Base-by-base conservation (phyloP, 176 grass and related monocot genomes). In the Ensete glaucum region DNA sequence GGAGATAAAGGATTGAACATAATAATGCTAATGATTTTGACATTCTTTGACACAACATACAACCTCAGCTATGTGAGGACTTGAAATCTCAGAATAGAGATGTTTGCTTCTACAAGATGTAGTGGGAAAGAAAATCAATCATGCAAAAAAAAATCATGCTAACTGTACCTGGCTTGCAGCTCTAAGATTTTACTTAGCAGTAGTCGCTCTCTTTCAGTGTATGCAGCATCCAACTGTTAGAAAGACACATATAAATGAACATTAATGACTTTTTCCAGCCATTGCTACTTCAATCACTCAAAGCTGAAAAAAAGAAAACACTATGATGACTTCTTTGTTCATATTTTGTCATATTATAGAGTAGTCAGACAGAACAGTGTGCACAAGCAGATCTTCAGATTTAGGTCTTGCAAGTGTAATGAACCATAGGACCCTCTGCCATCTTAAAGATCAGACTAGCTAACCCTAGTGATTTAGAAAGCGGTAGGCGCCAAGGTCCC, bases 181-280 rank as follows among this genome's bases (percentile, higher is more conserved):
- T 99, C 91, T 71, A 86, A 94, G 82, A 94, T 94, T 76, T 89
- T 94, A 83, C 87, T 56, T 82, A 99, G 95, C 62, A 99, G 83
- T 80, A 83, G 65, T 27, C 85, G 81, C 72, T 99, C 95, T 87
- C 87, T 91, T 74, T 99, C 95, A 72, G 82, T 85, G 26, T 79
- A 78, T 82, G 86, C 65, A 84, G 84, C 56, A 76, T 87, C 85
- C 83, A 71, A 82, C 95, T 99, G 86, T 23, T 49, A 81, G 85
- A 76, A 65, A 3, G 86, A 52, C 34, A 15, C 27, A 26, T 27
- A 12, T 34, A 17, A 74, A 26, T 57, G 11, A 73, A 51, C 12
- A 26, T 13, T 25, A 15, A 49, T 24, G 3, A 5, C 24, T 14
- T 54, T 2, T 12, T 23, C 23, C 19, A 15, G 1, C 8, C 34